Conservation (phyloP, 2,329 filamentous ascomycete genomes). For the Domatiomyces catenatus region DNA sequence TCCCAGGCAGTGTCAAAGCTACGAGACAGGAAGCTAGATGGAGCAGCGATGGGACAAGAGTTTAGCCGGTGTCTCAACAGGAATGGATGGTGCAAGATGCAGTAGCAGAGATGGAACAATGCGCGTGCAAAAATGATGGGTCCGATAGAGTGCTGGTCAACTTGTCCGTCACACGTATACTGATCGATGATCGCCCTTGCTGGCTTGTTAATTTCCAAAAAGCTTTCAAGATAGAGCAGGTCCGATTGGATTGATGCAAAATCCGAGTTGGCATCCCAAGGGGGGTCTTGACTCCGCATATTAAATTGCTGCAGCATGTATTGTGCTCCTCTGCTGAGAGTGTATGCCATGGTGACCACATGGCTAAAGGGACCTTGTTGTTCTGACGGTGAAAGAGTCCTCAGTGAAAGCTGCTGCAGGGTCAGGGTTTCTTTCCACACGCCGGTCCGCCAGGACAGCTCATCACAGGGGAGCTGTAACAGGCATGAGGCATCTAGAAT, state of each 20-base stretch:
- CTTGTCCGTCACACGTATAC: constrained; percentile 2
- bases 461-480: constrained; percentile 11
- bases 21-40: constrained; percentile 20
- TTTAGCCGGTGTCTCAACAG: constrained; percentile 19
- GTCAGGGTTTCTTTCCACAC: background rate
- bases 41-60: constrained; percentile 17
- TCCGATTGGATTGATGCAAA: constrained; percentile 7
- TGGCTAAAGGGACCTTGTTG: constrained; percentile 2
- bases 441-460: constrained; percentile 4
- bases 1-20: constrained; percentile 18
- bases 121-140: constrained; percentile 21
- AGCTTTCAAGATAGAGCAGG: constrained; percentile 4
- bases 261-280: constrained; percentile 4
- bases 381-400: constrained; percentile 3
- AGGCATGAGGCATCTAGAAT: constrained; percentile 11
- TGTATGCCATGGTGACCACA: constrained; percentile 7
- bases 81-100: constrained; percentile 25
- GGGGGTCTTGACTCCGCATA: background rate
- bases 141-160: constrained; percentile 17
- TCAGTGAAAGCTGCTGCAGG: constrained; percentile 1
- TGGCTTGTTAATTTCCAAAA: constrained; percentile 1
- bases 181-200: background rate
- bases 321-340: constrained; percentile 4
- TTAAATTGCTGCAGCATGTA: constrained; percentile 6
- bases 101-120: constrained; percentile 24